Evolutionary conservation across 2,329 filamentous ascomycete species (phyloP).

Genomic region (Aspergillus pseudoterreus): DNA sequence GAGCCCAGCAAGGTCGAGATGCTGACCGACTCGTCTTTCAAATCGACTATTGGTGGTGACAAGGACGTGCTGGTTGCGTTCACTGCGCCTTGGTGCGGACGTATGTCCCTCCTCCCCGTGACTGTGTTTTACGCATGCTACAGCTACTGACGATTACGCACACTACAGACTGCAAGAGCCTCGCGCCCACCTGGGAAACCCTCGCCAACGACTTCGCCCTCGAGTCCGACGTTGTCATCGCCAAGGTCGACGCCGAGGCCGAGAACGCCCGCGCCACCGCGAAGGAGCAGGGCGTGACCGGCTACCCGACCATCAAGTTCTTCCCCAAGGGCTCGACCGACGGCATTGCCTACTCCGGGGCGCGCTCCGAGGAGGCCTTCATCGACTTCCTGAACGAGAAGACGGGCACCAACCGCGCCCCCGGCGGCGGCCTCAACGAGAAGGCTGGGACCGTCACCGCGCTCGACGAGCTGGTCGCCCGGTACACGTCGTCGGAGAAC

Average conservation of each 20-base stretch:
- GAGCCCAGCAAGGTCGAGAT: constrained; percentile 72
- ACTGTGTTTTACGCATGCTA: background rate
- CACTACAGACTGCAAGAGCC: constrained; percentile 82
- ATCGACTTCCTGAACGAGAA: constrained; percentile 83
- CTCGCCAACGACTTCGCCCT: constrained; percentile 75
- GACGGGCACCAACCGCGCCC: constrained; percentile 77
- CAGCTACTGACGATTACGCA: constrained; percentile 1
- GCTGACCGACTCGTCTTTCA: constrained; percentile 77
- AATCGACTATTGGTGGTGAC: constrained; percentile 71
- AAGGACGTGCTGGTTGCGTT: constrained; percentile 94
- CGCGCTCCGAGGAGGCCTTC: constrained; percentile 71
- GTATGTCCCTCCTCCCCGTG: constrained; percentile 56
- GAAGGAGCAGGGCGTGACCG: constrained; percentile 70
- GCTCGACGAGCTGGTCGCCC: constrained; percentile 71
- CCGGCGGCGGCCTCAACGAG: constrained; percentile 74
- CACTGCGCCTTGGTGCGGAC: constrained; percentile 97
- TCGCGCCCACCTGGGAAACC: constrained; percentile 86
- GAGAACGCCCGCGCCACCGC: constrained; percentile 78
- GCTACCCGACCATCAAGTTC: constrained; percentile 97
- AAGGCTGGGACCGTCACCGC: constrained; percentile 77
- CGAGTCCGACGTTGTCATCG: constrained; percentile 77
- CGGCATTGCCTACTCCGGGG: constrained; percentile 67
- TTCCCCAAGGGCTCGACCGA: constrained; percentile 82
- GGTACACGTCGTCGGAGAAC: constrained; percentile 62
- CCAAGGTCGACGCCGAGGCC: constrained; percentile 92